These are phyloP conservation scores for Mortierella sp. DNA, from an alignment of 371 early-diverging fungal species.

Conservation along the genomic window DNA sequence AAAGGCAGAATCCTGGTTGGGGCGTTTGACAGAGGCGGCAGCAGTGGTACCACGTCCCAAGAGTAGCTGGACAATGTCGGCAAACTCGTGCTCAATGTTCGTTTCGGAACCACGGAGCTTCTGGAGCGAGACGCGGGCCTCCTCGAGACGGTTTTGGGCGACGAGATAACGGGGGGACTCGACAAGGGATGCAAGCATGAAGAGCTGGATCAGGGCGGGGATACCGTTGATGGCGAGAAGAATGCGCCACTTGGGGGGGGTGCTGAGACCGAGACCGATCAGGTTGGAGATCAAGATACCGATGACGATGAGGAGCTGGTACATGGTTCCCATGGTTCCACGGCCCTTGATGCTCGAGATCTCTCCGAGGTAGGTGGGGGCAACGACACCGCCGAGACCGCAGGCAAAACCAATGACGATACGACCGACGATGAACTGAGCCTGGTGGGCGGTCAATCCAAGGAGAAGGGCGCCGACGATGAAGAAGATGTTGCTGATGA, in stretches of 20 bases:
- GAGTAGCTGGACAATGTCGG: slow-evolving; percentile 67
- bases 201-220: slow-evolving; percentile 76
- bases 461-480: slow-evolving; percentile 76
- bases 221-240: slow-evolving; percentile 71
- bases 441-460: slow-evolving; percentile 67
- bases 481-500: slow-evolving; percentile 75
- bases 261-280: slow-evolving; percentile 69
- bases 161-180: slow-evolving; percentile 85
- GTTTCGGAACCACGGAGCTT: slow-evolving; percentile 71
- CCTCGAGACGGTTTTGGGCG: slow-evolving; percentile 67
- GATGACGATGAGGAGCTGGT: slow-evolving; percentile 84
- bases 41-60: slow-evolving; percentile 34
- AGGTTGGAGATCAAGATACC: slow-evolving; percentile 81
- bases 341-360: slow-evolving; percentile 79
- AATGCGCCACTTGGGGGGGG: slow-evolving; percentile 78
- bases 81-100: slow-evolving; percentile 63
- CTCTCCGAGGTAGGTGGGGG: slow-evolving; percentile 87
- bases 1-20: slow-evolving; percentile 1
- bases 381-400: slow-evolving; percentile 84
- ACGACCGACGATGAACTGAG: slow-evolving; percentile 84
- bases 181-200: slow-evolving; percentile 79
- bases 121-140: slow-evolving; percentile 70
- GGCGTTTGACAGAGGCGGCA: neutral
- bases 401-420: slow-evolving; percentile 87
- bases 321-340: slow-evolving; percentile 78